Evolutionary conservation across 2,329 filamentous ascomycete species (phyloP), one percentile per base, ranked within the genome.

Genomic region (Hypoxylon sp.): DNA sequence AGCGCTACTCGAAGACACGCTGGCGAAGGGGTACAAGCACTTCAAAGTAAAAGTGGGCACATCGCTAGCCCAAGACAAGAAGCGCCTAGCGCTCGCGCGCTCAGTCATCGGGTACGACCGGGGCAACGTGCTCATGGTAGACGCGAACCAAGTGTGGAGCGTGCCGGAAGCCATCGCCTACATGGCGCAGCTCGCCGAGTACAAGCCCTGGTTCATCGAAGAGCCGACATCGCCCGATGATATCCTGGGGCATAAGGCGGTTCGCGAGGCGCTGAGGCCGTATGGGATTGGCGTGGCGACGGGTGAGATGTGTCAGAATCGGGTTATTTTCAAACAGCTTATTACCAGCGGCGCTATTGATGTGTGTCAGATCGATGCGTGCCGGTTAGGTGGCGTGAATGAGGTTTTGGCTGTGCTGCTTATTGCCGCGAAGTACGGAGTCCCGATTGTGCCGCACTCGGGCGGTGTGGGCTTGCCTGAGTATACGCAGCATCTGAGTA

Each of bases 221-320:
- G 94, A 97, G 85, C 94, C 94, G 1, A 97, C 94, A 13, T 93
- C 90, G 21, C 94, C 94, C 11, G 94, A 97, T 76, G 94, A 97
- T 78, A 90, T 97, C 64, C 89, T 96, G 60, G 94, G 94, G 64
- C 94, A 97, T 86, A 93, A 92, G 77, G 91, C 92, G 2, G 90
- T 97, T 74, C 89, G 92, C 56, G 91, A 95, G 68, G 93, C 93
- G 3, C 89, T 97, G 10, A 86, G 87, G 74, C 89, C 91, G 0
- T 84, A 89, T 76, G 88, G 87, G 63, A 93, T 97, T 74, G 93
- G 93, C 64, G 94, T 97, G 4, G 94, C 94, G 6, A 97, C 94
- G 0, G 94, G 94, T 69, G 94, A 97, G 83, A 97, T 97, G 93
- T 96, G 93, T 83, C 94, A 97, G 83, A 97, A 97, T 84, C 90